Base-by-base conservation (phyloP, 768 basidiomycete species). In the Suillus subalutaceus region DNA sequence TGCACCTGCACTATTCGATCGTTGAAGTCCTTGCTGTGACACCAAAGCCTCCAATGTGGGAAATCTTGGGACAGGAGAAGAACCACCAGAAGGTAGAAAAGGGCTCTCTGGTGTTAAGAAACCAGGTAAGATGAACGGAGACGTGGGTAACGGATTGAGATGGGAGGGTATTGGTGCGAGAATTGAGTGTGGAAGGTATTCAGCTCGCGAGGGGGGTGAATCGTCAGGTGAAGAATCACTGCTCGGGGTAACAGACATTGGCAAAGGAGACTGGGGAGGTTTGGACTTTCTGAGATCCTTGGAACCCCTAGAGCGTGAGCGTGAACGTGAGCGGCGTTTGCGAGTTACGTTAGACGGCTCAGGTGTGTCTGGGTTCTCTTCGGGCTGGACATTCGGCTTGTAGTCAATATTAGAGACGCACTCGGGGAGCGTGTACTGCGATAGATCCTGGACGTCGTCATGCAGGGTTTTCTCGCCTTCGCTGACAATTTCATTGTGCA, bases 1-100 rank as follows among this genome's bases (percentile, higher is more conserved):
- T n/a, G 92, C 83, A 60, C 59, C 59, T 13, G 88, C 93, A 72
- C 95, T 96, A 74, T 96, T 96, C 2, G 96, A 96, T 23, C 96
- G 89, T 72, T 93, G 89, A 3, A 97, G 85, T 18, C 90, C 90
- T 72, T 83, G 86, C 73, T 90, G 89, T 20, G 59, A 60, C 6
- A 60, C 18, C 44, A 96, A 79, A 26, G 90, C 91, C 71, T 93
- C 91, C 7, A 97, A 82, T 4, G 92, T 87, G 0, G 93, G 93
- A 43, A 91, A 77, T 71, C 87, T 75, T 20, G 91, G 90, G 3
- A 88, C 89, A 8, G 89, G 82, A 3, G 89, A 86, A 6, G 89
- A 85, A 20, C 87, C 84, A 16, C 86, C 86, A n/a, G 89, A 86
- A 74, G 89, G 89, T 67, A 86, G 82, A 66, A 86, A 73, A 8